Base-by-base conservation (phyloP, 352 stramenopile species). In the Globisporangium echinulatum region DNA sequence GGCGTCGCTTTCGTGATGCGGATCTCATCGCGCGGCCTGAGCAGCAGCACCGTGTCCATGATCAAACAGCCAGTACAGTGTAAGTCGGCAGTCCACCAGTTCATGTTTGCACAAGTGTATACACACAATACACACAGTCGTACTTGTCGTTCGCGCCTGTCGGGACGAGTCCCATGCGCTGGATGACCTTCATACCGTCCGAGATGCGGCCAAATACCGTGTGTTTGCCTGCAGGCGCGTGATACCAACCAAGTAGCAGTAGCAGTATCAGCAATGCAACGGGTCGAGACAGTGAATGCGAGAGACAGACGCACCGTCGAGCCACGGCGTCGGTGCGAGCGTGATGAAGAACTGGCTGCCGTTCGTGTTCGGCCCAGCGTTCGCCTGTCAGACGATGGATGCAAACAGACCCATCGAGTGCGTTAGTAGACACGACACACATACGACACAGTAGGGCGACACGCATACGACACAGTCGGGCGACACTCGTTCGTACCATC, bases 311-410 rank as follows among this genome's bases (percentile, higher is more conserved):
- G 2, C 63, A 94, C 92, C 93, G 62, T 98, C 93, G 15, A 98
- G 76, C 90, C 90, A 98, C 11, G 93, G 92, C 36, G 92, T 98
- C 19, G 92, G 90, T 14, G 87, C 93, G 36, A 97, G 69, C 25
- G 93, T 97, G 60, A 98, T 85, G 74, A 98, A 98, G 66, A 98
- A 98, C 69, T 98, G 92, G 53, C 84, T 96, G 55, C 89, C 89
- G 59, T 97, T 97, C 48, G 90, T 97, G 61, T 97, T 95, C 2
- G 87, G 85, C 1, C 90, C 90, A 13, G 90, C 83, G 49, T 97
- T 97, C 40, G 90, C 90, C 85, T 95, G 51, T 19, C 8, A 11
- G 9, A 40, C 1, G 25, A 25, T 25, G 25, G 25, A 25, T 25
- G 25, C 25, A 25, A 25, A 25, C 25, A 1, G 43, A 8, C 10